Evolutionary conservation across 805 yeast genomes (phyloP), one percentile per base, ranked within the genome.

Genomic region (Cyberlindnera petersonii): DNA sequence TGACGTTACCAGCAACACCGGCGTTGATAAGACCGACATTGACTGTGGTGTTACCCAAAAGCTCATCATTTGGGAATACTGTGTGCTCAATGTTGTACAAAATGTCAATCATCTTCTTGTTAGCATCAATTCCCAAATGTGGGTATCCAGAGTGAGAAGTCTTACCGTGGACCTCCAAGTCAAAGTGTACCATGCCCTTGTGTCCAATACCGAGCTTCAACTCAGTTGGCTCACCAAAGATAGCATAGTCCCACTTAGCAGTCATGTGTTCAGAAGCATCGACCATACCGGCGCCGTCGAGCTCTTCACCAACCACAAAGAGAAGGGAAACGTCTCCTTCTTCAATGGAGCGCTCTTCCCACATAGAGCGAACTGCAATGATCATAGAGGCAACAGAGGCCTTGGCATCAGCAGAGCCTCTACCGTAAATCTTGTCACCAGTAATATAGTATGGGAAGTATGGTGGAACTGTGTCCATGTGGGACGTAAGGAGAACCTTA

Each of bases 221-320:
- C 47, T 80, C 86, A 0, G 89, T 82, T 9, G 89, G 89, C 56
- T 82, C 89, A 10, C 88, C 88, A 60, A 81, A 82, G 22, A 82
- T 68, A 13, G 72, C 87, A 9, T 74, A 49, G 9, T 74, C 74
- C 85, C 85, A 81, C 8, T 58, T 53, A 9, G 66, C 67, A 16
- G 68, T 64, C 11, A 53, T 26, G 22, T 47, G 9, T 1, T 36
- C 31, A 47, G 66, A 58, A 4, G 75, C 81, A 13, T 52, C 40
- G 21, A 35, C 49, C 85, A 81, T 81, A 11, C 89, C 89, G 18
- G 59, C 58, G 17, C 87, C 88, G 27, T 71, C 72, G n/a, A 66
- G 63, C 53, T 82, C 89, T 56, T 82, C 89, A 4, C 81, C 83
- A n/a, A 80, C 82, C 6, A 80, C 88, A 53, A 65, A 80, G 33